Base-by-base conservation (phyloP, 2,329 filamentous ascomycete genomes). In the Alternaria viburni region DNA sequence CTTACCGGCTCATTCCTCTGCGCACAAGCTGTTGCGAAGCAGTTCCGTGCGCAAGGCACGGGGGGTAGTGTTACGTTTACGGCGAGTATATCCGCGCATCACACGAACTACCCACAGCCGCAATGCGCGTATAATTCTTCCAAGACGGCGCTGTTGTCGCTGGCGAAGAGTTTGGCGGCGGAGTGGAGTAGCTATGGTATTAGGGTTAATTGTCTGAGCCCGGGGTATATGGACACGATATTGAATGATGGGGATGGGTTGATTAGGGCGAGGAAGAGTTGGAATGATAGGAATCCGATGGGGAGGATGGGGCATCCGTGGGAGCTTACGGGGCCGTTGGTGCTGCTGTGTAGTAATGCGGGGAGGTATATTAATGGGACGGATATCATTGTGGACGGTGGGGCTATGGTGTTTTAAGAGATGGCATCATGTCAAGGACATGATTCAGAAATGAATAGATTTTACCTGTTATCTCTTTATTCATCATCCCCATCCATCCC, bases 211-310 rank as follows among this genome's bases (percentile, higher is more conserved):
- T 87, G 84, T 17, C 84, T 94, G 47, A 88, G 85, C 43, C 91
- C 91, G 0, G 91, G 91, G 0, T 93, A 93, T 70, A 92, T 93
- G 88, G 90, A 92, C 71, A 93, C 90, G 0, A 86, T 92, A 12
- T 79, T 93, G 51, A 93, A 93, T 71, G 88, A 88, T 62, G 89
- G 89, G 0, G 84, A 86, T 8, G 87, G 86, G 1, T 75, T 92
- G 50, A 83, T 83, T 11, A 81, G 82, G 41, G 84, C 85, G 41
- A 81, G 86, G 61, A 80, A 80, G 28, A 82, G 84, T 2, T 92
- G 90, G 90, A 82, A 82, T 21, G 80, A 79, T 32, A 81, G 88
- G 59, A 89, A 89, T 73, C 89, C 90, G 0, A 84, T 86, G 77
- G 89, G 89, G 0, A 81, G 90, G 28, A 91, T 92, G 88, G 89